These are phyloP conservation scores for Didymella pomorum DNA, from an alignment of 2,329 filamentous ascomycete species.

Conservation along the genomic window DNA sequence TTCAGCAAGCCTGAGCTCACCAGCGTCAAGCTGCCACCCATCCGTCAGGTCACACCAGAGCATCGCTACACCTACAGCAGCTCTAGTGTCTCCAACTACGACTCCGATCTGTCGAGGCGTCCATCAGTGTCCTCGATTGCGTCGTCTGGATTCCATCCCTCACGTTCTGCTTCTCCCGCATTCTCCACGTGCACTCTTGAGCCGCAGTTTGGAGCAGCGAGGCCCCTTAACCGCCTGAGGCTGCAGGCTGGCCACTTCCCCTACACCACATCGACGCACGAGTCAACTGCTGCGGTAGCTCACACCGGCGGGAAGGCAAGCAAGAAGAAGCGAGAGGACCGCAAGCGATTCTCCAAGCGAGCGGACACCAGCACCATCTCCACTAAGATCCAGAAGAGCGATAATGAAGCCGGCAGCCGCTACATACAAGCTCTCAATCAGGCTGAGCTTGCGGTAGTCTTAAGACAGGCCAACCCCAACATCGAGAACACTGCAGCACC, in stretches of 20 bases:
- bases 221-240: conserved; percentile 11
- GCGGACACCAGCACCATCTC: conserved; percentile 1
- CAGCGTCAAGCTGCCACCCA: conserved; percentile 18
- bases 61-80: conserved; percentile 10
- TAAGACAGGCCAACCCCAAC: conserved; percentile 19
- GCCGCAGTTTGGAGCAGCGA: conserved; percentile 6
- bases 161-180: conserved; percentile 19
- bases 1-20: conserved; percentile 17
- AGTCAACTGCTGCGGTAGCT: neutral
- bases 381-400: conserved; percentile 17
- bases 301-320: conserved; percentile 19
- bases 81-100: conserved; percentile 14
- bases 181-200: conserved; percentile 14
- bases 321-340: conserved; percentile 23
- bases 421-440: conserved; percentile 15
- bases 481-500: conserved; percentile 21
- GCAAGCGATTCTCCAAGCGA: conserved; percentile 19
- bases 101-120: conserved; percentile 20
- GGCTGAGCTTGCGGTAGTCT: conserved; percentile 9
- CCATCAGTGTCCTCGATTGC: conserved; percentile 17
- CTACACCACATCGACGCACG: conserved; percentile 4
- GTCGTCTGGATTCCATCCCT: conserved; percentile 19
- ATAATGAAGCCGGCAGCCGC: conserved; percentile 22
- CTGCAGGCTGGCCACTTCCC: conserved; percentile 15
- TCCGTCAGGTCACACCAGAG: conserved; percentile 17